Base-by-base conservation (phyloP, 192 early-diverging fungal species). In the Obelidium mucronatum region DNA sequence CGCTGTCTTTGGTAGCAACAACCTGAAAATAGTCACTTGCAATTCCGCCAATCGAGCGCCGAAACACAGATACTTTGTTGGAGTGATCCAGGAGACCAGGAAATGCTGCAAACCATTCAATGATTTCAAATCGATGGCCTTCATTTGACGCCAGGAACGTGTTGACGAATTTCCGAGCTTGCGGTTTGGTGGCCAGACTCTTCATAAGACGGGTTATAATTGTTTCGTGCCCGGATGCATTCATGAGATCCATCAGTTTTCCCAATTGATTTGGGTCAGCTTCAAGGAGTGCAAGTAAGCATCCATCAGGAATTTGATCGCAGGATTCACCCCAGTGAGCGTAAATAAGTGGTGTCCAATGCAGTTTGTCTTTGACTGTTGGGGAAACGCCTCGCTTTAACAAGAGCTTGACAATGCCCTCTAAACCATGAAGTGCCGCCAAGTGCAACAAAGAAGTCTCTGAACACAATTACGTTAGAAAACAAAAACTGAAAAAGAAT, bases 301-400 rank as follows among this genome's bases (percentile, higher is more conserved):
- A 72, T 34, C 69, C 69, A 72, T 72, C 69, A 28, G 19, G 19
- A 51, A 72, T 36, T 55, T 72, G 54, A 35, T 72, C 69, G 39
- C 22, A 37, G 6, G 51, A 55, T 36, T 72, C 69, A 22, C 53
- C 40, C n/a, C 35, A 24, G 39, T 72, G 69, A 1, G 69, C 69
- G 30, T 72, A 72, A 58, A 72, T 72, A 8, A 72, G 34, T 15
- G 69, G 69, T 8, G 69, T 72, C 69, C 33, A 58, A 26, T n/a
- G 26, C 30, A 72, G 69, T 35, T 72, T 72, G 56, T 72, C 69
- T 35, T 72, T 72, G 8, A 72, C 19, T 54, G 30, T 72, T 15
- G 69, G 37, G 8, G 69, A 36, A 22, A 72, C 30, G 13, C 54
- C 54, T 55, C 54, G 52, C 11, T 31, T 26, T 6, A 58, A 26